phyloP scores from a whole-genome alignment of 495 filamentous ascomycete species.

The Mytilinidion resinicola region DNA sequence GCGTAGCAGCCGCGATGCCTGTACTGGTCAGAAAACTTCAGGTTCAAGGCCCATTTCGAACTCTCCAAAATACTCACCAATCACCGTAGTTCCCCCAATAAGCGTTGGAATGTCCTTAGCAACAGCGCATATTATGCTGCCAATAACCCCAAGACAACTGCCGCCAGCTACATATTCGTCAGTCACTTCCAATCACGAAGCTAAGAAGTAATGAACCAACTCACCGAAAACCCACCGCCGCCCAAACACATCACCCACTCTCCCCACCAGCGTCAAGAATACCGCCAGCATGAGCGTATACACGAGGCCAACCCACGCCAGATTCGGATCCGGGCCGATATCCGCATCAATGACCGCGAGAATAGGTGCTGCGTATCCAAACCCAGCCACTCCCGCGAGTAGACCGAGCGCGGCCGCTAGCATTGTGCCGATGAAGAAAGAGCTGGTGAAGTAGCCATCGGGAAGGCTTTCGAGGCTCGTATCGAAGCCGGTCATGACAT shows the following conservation, averaged over 20 bases:
- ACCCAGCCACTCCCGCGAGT: constrained; percentile 6
- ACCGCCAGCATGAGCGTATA: constrained; percentile 27
- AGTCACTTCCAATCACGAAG: no score
- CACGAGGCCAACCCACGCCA: constrained; percentile 30
- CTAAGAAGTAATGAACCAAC: no score
- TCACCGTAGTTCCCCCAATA: constrained; percentile 19
- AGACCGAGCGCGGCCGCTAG: constrained; percentile 14
- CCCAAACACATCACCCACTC: constrained; percentile 35
- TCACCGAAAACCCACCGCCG: constrained; percentile 23
- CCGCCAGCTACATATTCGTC: constrained; percentile 9
- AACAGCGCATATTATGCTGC: constrained; percentile 31
- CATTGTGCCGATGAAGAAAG: constrained; percentile 20
- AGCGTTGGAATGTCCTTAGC: constrained; percentile 26
- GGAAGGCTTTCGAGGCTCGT: constrained; percentile 2
- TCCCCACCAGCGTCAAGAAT: constrained; percentile 27
- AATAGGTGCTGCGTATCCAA: constrained; percentile 21
- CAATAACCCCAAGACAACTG: constrained; percentile 24
- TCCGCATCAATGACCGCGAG: constrained; percentile 22
- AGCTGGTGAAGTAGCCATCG: constrained; percentile 16
- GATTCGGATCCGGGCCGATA: constrained; percentile 22
- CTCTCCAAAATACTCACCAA: constrained; percentile 9
- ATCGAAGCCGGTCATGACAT: not conserved
- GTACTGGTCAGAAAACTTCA: not conserved
- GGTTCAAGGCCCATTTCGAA: not conserved
- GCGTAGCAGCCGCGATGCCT: constrained; percentile 3